These are phyloP conservation scores for Durotheca rogersii DNA, from an alignment of 495 filamentous ascomycete species.

Conservation along the genomic window DNA sequence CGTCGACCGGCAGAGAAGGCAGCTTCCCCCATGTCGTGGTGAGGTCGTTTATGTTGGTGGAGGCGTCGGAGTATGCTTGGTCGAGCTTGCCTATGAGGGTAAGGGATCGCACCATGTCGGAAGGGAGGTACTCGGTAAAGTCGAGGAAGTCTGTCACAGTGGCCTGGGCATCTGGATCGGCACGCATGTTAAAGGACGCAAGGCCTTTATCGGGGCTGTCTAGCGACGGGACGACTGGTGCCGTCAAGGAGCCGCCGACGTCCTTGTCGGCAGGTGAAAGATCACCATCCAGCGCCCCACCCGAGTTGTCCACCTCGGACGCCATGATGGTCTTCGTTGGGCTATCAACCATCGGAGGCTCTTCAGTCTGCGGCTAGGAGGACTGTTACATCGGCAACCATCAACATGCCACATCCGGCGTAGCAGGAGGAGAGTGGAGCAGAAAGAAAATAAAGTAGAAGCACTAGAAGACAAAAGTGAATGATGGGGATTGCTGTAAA, in stretches of 20 bases:
- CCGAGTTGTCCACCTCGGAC: constrained; percentile 27
- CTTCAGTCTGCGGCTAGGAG: no score
- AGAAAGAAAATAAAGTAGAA: no score
- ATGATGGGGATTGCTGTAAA: no score
- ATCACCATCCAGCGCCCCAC: constrained; percentile 38
- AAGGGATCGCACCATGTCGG: constrained; percentile 87
- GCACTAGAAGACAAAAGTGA: no score
- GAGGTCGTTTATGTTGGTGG: constrained; percentile 67
- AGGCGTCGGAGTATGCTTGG: constrained; percentile 63
- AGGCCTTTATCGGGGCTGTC: constrained; percentile 34
- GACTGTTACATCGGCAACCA: neutral
- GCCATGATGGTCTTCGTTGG: constrained; percentile 25
- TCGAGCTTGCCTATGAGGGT: constrained; percentile 85
- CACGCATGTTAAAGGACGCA: constrained; percentile 42
- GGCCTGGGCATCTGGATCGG: constrained; percentile 90
- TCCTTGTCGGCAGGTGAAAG: constrained; percentile 44
- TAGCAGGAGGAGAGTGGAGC: no score
- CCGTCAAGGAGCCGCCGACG: constrained; percentile 10
- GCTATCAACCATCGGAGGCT: no score
- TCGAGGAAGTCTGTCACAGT: constrained; percentile 95
- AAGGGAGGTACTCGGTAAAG: constrained; percentile 93
- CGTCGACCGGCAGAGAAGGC: constrained; percentile 56
- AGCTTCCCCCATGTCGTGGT: constrained; percentile 73
- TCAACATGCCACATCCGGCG: neutral
- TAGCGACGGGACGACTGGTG: constrained; percentile 36